Percentiles rank a stretch among this genome's conserved stretches.
phyloP scores from a whole-genome alignment of 176 grass and related monocot genomes.

The Lolium perenne region DNA sequence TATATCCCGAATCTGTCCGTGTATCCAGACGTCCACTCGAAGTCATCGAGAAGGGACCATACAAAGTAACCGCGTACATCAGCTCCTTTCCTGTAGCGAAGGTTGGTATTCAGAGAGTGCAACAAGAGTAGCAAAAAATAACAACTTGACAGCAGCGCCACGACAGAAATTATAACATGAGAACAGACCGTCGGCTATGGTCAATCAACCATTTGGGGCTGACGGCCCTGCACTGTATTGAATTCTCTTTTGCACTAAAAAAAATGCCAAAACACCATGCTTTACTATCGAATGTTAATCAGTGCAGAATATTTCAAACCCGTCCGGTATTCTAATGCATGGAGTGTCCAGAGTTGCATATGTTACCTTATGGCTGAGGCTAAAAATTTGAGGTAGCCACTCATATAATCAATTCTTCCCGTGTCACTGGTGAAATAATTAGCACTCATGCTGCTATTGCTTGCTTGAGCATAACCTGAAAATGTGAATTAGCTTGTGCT shows the following conservation, averaged over 20 bases:
- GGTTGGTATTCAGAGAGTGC: background rate
- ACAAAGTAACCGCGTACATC: slow-evolving; percentile 72
- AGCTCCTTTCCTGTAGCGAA: slow-evolving; percentile 59
- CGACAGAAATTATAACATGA: background rate
- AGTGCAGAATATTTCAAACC: background rate
- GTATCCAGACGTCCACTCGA: slow-evolving; percentile 56
- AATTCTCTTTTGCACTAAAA: background rate
- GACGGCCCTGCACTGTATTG: background rate
- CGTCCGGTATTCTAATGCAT: background rate
- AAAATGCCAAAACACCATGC: background rate
- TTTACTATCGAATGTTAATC: background rate
- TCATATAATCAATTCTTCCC: slow-evolving; percentile 49
- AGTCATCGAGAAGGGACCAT: slow-evolving; percentile 70
- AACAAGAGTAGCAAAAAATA: background rate
- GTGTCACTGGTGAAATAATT: slow-evolving; percentile 52
- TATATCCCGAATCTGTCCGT: slow-evolving; percentile 56
- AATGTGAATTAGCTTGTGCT: background rate
- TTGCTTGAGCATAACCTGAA: slow-evolving; percentile 62
- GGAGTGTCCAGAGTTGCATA: background rate
- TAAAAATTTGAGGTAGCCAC: slow-evolving; percentile 61
- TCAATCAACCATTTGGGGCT: background rate
- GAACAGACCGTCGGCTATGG: background rate
- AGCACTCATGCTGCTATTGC: slow-evolving; percentile 44
- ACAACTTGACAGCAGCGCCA: background rate
- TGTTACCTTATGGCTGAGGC: slow-evolving; percentile 57